Percentiles rank a stretch among this genome's conserved stretches.
These are phyloP conservation scores for Chaetomiaceae sp. DNA, from an alignment of 2,329 filamentous ascomycete species.

Conservation along the genomic window DNA sequence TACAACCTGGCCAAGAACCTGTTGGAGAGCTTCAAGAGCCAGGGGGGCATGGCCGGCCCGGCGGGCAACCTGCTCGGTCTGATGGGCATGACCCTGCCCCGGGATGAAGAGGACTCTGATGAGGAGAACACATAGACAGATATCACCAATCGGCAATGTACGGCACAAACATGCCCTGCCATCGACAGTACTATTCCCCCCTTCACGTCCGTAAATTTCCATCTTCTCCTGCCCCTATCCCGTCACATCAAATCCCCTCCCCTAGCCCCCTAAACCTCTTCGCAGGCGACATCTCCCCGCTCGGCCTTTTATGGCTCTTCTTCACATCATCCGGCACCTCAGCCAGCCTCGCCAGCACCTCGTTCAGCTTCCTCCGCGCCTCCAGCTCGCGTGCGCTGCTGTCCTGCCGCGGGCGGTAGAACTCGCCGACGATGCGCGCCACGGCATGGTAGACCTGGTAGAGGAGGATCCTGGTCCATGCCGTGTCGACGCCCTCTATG, in stretches of 20 bases:
- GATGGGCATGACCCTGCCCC: slow-evolving; percentile 77
- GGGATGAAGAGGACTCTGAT: slow-evolving; percentile 63
- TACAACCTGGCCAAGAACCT: slow-evolving; percentile 87
- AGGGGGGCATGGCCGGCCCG: slow-evolving; percentile 79
- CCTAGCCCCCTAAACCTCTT: slow-evolving; percentile 39
- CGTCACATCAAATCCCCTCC: background rate
- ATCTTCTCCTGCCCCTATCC: background rate
- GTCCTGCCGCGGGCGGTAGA: slow-evolving; percentile 48
- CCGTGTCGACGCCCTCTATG: slow-evolving; percentile 42
- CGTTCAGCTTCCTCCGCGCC: slow-evolving; percentile 48
- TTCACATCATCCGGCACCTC: slow-evolving; percentile 34
- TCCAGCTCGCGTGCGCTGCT: slow-evolving; percentile 49
- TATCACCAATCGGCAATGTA: background rate
- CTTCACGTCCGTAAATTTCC: background rate
- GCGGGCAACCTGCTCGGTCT: slow-evolving; percentile 81
- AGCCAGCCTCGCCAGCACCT: slow-evolving; percentile 44
- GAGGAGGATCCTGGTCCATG: slow-evolving; percentile 45
- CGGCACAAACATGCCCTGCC: background rate
- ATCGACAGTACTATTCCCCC: background rate
- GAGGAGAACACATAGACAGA: slow-evolving; percentile 11
- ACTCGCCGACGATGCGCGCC: slow-evolving; percentile 49
- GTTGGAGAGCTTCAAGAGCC: slow-evolving; percentile 86
- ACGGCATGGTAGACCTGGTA: slow-evolving; percentile 57
- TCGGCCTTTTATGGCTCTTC: slow-evolving; percentile 34
- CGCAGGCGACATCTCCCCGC: slow-evolving; percentile 40